Conservation (phyloP, 768 basidiomycete species). For the Tricholoma matsutake region DNA sequence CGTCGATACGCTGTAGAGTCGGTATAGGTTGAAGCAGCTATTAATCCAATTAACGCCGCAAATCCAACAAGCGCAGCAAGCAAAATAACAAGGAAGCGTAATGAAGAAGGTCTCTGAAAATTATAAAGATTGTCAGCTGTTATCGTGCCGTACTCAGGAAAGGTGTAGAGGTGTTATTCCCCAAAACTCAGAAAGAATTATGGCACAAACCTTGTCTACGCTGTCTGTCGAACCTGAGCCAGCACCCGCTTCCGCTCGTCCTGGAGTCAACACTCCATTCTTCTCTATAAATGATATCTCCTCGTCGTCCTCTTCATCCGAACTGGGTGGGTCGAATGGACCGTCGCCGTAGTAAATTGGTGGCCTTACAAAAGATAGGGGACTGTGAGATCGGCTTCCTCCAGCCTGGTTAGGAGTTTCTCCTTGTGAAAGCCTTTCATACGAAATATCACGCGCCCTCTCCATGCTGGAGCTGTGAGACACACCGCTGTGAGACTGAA, state of each 20-base stretch:
- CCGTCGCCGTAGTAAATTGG: slow-evolving; percentile 71
- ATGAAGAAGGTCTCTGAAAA: slow-evolving; percentile 45
- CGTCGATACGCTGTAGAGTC: slow-evolving; percentile 46
- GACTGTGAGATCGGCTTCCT: slow-evolving; percentile 10
- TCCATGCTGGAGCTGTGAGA: background rate
- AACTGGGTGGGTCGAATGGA: slow-evolving; percentile 73
- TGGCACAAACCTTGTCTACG: slow-evolving; percentile 12
- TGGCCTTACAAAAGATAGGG: slow-evolving; percentile 16
- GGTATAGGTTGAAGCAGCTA: slow-evolving; percentile 74
- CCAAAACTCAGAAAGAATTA: background rate
- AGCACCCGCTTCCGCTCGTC: slow-evolving; percentile 22
- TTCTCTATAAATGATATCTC: slow-evolving; percentile 47
- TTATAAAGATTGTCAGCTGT: background rate
- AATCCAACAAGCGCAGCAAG: slow-evolving; percentile 57
- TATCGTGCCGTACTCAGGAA: background rate
- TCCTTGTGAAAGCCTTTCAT: slow-evolving; percentile 13
- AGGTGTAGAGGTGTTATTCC: background rate
- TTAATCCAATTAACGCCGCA: slow-evolving; percentile 68
- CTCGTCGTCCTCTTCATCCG: slow-evolving; percentile 67
- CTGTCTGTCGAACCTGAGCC: slow-evolving; percentile 8
- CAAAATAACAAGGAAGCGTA: slow-evolving; percentile 60
- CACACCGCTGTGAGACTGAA: too few species aligned
- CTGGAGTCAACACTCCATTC: slow-evolving; percentile 23
- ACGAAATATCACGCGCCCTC: slow-evolving; percentile 1
- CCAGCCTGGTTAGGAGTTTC: background rate